Conservation (phyloP, 1,284 basidiomycete genomes). For the Stereum hirsutum region DNA sequence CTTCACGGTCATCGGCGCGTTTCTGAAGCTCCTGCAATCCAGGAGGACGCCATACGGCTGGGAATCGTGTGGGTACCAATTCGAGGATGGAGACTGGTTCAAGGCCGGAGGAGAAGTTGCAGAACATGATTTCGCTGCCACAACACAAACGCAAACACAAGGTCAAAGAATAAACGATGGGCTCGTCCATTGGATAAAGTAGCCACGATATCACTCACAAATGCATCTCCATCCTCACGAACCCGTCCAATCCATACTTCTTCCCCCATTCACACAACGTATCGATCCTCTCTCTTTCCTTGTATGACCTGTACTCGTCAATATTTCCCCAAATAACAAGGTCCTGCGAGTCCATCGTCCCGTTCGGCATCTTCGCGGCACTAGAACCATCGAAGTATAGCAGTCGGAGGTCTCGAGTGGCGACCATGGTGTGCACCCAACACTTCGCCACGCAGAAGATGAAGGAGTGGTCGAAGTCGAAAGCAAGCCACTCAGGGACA, state of each 20-base stretch:
- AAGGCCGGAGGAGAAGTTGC: slow-evolving; percentile 33
- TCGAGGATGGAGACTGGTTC: slow-evolving; percentile 22
- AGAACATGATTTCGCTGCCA: slow-evolving; percentile 40
- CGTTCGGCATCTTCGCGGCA: slow-evolving; percentile 5
- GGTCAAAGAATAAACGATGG: background rate
- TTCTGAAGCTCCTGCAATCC: too few relatives aligned
- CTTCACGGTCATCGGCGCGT: background rate
- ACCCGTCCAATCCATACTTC: slow-evolving; percentile 3
- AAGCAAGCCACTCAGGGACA: slow-evolving; percentile 10
- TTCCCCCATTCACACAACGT: slow-evolving; percentile 3
- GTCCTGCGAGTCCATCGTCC: slow-evolving; percentile 6
- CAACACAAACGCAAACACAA: too few relatives aligned
- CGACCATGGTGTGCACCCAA: slow-evolving; percentile 3
- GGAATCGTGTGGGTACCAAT: background rate
- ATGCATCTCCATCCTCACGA: slow-evolving; percentile 33
- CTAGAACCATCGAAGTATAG: slow-evolving; percentile 8
- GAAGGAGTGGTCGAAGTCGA: slow-evolving; percentile 11
- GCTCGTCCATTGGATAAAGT: background rate
- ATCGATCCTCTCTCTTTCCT: slow-evolving; percentile 1
- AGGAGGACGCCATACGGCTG: too few relatives aligned
- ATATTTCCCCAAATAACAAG: slow-evolving; percentile 1
- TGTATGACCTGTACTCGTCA: background rate
- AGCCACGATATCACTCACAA: slow-evolving; percentile 24
- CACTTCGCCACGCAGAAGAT: slow-evolving; percentile 2
- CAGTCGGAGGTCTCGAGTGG: slow-evolving; percentile 4